These are phyloP conservation scores for Pythium vanterpoolii DNA, from an alignment of 352 stramenopile species.

Conservation along the genomic window DNA sequence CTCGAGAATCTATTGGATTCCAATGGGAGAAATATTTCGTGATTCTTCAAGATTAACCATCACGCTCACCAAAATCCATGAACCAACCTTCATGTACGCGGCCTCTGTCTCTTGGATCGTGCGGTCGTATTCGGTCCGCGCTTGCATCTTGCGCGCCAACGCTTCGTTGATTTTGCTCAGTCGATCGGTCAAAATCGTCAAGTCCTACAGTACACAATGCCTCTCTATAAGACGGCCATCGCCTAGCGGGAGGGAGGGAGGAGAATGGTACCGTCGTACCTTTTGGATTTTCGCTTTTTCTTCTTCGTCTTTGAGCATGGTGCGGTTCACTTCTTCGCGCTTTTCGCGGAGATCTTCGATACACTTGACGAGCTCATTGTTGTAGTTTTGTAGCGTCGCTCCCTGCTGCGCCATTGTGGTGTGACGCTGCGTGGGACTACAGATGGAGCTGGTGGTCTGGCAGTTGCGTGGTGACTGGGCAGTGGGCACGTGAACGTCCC, in stretches of 20 bases:
- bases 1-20: conserved; percentile 82
- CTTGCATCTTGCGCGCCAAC: conserved; percentile 86
- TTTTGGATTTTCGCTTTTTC: conserved; percentile 95
- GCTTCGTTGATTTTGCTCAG: conserved; percentile 92
- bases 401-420: conserved; percentile 85
- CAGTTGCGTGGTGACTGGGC: too few species aligned
- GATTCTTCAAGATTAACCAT: too few species aligned
- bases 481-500: too few species aligned
- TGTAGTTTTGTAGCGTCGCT: conserved; percentile 94
- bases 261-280: too few species aligned
- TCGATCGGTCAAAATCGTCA: conserved; percentile 89
- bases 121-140: conserved; percentile 91
- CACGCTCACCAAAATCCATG: not conserved
- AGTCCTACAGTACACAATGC: conserved; percentile 38
- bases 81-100: conserved; percentile 90
- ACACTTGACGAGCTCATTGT: conserved; percentile 95
- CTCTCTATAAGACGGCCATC: not conserved
- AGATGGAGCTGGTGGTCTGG: too few species aligned
- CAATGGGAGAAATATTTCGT: not conserved
- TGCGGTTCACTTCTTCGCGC: conserved; percentile 88
- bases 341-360: conserved; percentile 94
- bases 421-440: not conserved
- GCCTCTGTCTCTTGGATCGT: conserved; percentile 94
- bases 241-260: not conserved
- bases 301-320: conserved; percentile 93